Base-by-base conservation (phyloP, 192 early-diverging fungal species). In the Gryganskiella cystojenkinii region DNA sequence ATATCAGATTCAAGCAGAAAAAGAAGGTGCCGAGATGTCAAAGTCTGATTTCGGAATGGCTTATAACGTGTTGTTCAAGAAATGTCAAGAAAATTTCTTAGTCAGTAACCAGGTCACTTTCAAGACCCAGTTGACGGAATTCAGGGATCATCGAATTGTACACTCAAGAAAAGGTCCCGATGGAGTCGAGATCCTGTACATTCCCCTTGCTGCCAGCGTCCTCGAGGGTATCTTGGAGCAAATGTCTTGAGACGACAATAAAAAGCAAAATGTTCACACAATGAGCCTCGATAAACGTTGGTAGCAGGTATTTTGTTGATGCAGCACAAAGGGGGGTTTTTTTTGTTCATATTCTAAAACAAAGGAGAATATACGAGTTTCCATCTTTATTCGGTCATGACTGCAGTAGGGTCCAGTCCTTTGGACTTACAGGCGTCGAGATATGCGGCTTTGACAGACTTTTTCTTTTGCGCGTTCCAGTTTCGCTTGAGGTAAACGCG, bases 51-150 rank as follows among this genome's bases (percentile, higher is more conserved):
- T 64, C 63, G 95, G 80, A 4, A 81, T 99, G 84, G 63, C 91
- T 0, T 91, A 91, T 67, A 74, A 82, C 57, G 76, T 79, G 19
- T 91, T 90, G 56, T 96, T 90, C 81, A 80, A 83, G 20, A 83
- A 86, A 28, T 95, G 94, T 50, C 83, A 91, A 31, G 94, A 97
- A 54, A 84, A 87, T 59, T 99, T 97, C 64, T 83, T 92, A 47
- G 94, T 95, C 54, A 91, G 87, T 40, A 95, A 86, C 64, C 93
- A 94, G 25, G 70, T 93, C 53, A 93, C 91, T 0, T 95, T 99
- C 80, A 90, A 91, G 63, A 91, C 95, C n/a, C 93, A 95, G 74
- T 75, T 99, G 56, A 93, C 91, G 3, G 97, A 99, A 81, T 98
- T 97, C 78, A 83, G 89, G 31, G 96, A 98, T 84, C 97, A 99